These are phyloP conservation scores for Fraxinus americana DNA, from an alignment of 257 asterid species.

Conservation along the genomic window DNA sequence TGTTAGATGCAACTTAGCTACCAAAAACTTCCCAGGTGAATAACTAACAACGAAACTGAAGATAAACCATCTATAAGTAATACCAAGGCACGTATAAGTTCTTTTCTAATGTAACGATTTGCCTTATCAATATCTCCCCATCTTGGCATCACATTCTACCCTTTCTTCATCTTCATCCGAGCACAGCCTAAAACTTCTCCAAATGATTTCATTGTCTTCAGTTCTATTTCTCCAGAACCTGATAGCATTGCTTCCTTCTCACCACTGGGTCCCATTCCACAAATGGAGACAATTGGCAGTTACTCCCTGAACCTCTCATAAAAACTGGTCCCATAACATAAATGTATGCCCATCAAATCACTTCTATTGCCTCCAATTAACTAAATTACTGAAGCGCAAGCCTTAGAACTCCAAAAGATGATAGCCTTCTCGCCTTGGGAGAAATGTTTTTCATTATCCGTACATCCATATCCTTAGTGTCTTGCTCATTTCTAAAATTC, in stretches of 20 bases:
- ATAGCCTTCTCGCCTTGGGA: too few species aligned
- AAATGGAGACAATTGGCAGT: background rate
- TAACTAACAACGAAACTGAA: background rate
- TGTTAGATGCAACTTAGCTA: background rate
- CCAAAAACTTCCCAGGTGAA: background rate
- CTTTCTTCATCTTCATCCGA: background rate
- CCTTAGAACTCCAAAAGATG: background rate
- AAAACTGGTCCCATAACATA: background rate
- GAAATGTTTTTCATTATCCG: background rate
- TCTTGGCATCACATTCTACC: background rate
- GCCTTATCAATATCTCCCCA: background rate
- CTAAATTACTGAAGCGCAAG: conserved; percentile 1
- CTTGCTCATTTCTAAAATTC: background rate
- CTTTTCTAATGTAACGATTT: background rate
- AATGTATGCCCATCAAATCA: conserved; percentile 8
- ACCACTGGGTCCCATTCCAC: background rate
- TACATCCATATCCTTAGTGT: conserved; percentile 2
- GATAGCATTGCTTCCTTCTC: background rate
- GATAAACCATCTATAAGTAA: background rate
- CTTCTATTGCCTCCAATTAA: background rate
- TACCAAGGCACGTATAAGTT: background rate
- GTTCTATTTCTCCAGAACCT: background rate
- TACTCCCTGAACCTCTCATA: background rate
- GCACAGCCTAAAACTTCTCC: background rate
- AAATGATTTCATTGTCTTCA: background rate